phyloP scores from a whole-genome alignment of 2,329 filamentous ascomycete species.

The Sporothrix brunneoviolacea region DNA sequence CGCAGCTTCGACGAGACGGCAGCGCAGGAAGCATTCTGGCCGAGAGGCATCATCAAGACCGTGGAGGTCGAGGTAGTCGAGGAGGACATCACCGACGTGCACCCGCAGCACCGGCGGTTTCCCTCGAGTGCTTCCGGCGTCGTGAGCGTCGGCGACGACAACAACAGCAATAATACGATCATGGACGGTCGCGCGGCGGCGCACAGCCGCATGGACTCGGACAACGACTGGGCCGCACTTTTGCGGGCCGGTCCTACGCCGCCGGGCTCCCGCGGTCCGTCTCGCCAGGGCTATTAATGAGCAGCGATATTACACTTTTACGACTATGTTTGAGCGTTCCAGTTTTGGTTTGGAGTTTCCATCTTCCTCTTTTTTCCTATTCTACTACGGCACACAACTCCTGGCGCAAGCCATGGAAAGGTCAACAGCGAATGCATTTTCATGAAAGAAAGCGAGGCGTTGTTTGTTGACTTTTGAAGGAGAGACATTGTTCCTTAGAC shows the following conservation, averaged over 20 bases:
- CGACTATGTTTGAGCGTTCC: too few relatives aligned
- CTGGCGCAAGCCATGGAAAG: too few relatives aligned
- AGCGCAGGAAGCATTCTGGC: slow-evolving; percentile 22
- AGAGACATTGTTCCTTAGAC: too few relatives aligned
- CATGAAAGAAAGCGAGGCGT: too few relatives aligned
- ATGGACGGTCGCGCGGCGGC: not conserved
- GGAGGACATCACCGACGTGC: slow-evolving; percentile 25
- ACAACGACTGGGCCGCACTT: slow-evolving; percentile 25
- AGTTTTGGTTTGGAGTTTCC: too few relatives aligned
- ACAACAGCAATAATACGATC: not conserved
- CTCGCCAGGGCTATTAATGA: slow-evolving; percentile 1
- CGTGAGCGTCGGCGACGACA: not conserved
- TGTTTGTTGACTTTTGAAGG: too few relatives aligned
- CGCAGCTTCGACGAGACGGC: slow-evolving; percentile 3
- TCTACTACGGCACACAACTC: too few relatives aligned
- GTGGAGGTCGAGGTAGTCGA: slow-evolving; percentile 31
- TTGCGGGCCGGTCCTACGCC: slow-evolving; percentile 21
- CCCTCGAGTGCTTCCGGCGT: not conserved
- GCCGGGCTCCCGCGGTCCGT: slow-evolving; percentile 7
- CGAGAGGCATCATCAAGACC: slow-evolving; percentile 32
- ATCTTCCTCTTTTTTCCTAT: too few relatives aligned
- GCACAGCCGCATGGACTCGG: slow-evolving; percentile 14
- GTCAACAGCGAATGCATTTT: too few relatives aligned
- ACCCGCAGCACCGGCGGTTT: slow-evolving; percentile 10
- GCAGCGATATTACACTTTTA: too few relatives aligned